Evolutionary conservation across 108 stramenopile genomes (phyloP).

Genomic region (Nitzschia inconspicua): DNA sequence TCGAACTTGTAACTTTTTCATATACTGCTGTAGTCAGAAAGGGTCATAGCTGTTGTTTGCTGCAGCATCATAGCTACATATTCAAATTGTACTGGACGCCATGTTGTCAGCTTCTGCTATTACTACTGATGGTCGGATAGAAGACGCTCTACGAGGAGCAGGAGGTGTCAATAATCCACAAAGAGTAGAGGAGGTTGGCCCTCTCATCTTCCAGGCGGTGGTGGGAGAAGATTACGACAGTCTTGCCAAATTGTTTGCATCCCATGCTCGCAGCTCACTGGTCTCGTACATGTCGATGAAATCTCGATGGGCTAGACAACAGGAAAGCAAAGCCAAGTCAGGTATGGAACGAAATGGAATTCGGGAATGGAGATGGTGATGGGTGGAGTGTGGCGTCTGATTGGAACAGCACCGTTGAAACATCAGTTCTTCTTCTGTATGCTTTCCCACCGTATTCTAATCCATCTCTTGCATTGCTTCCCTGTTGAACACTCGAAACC

Average conservation of each 20-base stretch:
- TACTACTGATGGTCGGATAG: too few relatives aligned
- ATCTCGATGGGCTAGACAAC: slow-evolving; percentile 30
- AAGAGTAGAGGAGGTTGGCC: too few relatives aligned
- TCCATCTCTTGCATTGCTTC: background rate
- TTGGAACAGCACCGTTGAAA: background rate
- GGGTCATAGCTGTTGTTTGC: too few relatives aligned
- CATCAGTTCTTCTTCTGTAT: background rate
- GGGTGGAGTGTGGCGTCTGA: background rate
- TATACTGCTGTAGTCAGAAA: too few relatives aligned
- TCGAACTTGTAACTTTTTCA: too few relatives aligned
- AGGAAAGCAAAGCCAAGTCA: slow-evolving; percentile 20
- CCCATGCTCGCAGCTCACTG: slow-evolving; percentile 29
- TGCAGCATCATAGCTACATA: too few relatives aligned
- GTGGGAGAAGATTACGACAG: slow-evolving; percentile 51
- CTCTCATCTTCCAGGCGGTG: slow-evolving; percentile 45
- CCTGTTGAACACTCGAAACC: background rate
- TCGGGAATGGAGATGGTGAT: background rate
- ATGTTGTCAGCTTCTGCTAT: background rate
- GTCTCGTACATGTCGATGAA: slow-evolving; percentile 29
- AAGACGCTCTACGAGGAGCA: too few relatives aligned
- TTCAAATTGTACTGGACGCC: background rate
- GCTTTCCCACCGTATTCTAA: background rate
- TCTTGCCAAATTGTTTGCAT: slow-evolving; percentile 47
- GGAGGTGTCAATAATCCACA: too few relatives aligned
- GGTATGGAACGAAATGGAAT: background rate